Conservation (phyloP, 148 eudicot species). For the Suaeda aralocaspica region DNA sequence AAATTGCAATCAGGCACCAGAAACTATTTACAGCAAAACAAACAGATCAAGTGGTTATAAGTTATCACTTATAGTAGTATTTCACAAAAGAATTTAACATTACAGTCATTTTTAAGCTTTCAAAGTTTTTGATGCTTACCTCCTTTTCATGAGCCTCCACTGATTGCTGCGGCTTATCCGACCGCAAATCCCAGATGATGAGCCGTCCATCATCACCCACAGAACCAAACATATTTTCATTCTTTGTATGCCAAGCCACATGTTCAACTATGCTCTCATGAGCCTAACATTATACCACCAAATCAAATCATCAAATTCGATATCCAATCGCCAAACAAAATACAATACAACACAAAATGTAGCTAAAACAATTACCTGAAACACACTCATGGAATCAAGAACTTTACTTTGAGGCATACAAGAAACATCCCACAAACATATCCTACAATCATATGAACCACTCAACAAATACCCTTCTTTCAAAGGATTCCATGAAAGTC, state of each 20-base stretch:
- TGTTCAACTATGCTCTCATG: conserved; percentile 79
- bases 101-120: too few species aligned
- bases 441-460: conserved; percentile 81
- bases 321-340: not conserved
- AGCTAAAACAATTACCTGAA: conserved; percentile 39
- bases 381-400: conserved; percentile 58
- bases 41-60: too few species aligned
- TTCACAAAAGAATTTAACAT: too few species aligned
- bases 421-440: conserved; percentile 90
- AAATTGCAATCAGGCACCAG: not conserved
- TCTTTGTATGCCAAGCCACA: conserved; percentile 81
- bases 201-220: conserved; percentile 82
- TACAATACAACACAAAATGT: not conserved
- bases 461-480: conserved; percentile 83
- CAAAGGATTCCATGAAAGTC: conserved; percentile 85
- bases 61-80: too few species aligned
- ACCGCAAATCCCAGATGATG: conserved; percentile 87
- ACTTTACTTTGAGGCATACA: conserved; percentile 56
- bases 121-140: conserved; percentile 32
- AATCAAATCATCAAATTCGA: not conserved
- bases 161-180: conserved; percentile 74
- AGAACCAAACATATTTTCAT: conserved; percentile 83
- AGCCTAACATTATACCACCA: conserved; percentile 38
- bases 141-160: conserved; percentile 81
- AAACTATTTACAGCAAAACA: too few species aligned